These are phyloP conservation scores for Gossypium lobatum DNA, from an alignment of 441 rosid genomes.

Conservation along the genomic window DNA sequence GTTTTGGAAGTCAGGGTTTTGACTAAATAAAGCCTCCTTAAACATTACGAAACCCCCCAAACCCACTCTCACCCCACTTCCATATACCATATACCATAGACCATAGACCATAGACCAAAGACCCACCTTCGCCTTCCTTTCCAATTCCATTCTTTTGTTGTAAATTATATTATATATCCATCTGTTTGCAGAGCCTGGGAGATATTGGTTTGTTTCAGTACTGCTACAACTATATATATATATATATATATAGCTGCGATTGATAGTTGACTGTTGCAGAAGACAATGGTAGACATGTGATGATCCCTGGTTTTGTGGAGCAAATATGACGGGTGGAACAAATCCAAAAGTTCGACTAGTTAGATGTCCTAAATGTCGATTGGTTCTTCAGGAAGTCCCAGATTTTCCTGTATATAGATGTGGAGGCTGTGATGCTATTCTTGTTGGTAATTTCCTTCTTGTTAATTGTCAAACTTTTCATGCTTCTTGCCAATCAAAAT, in stretches of 20 bases:
- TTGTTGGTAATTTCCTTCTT: slow-evolving; percentile 47
- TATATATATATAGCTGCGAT: not conserved
- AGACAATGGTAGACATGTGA: not conserved
- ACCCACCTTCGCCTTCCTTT: no score
- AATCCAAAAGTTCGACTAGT: slow-evolving; percentile 51
- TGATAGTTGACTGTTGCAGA: not conserved
- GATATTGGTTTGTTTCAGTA: not conserved
- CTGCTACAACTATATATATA: not conserved
- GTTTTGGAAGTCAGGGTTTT: not conserved
- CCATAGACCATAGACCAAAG: no score
- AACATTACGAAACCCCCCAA: not conserved
- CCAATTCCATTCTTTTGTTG: not conserved
- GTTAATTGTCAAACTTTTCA: not conserved
- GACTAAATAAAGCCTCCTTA: not conserved
- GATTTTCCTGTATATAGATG: slow-evolving; percentile 63
- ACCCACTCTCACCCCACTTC: no score
- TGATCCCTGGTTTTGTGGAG: slow-evolving; percentile 14
- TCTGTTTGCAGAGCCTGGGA: slow-evolving; percentile 9
- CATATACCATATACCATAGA: no score
- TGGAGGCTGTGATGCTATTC: slow-evolving; percentile 61
- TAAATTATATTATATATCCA: not conserved
- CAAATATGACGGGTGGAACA: slow-evolving; percentile 41
- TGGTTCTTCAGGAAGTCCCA: slow-evolving; percentile 59
- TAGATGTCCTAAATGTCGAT: slow-evolving; percentile 69
- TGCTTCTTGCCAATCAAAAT: not conserved